Evolutionary conservation across 202 grass and related monocot genomes (phyloP), one percentile per base, ranked within the genome.

Genomic region (Panicum hallii): DNA sequence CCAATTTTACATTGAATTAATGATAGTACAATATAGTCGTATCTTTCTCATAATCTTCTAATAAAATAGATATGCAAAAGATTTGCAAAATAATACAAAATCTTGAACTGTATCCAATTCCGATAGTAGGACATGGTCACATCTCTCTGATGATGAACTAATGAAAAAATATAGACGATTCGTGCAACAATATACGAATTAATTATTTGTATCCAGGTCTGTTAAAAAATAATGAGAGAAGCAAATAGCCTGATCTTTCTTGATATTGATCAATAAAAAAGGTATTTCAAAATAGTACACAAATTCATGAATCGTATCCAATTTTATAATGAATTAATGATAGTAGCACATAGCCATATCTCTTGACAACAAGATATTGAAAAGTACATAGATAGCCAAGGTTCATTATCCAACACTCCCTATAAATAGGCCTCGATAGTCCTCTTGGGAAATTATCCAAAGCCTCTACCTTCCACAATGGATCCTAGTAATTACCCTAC

Each of bases 381-480:
- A 76, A 56, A 26, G 7, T 44, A 65, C 4, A 48, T 7, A 38
- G 9, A 20, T 13, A 49, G 4, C n/a, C 9, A 50, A 45, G 4
- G 34, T 14, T 9, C 14, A 0, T 0, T 26, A 6, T 26, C 19
- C 13, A 55, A 4, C 4, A n/a, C 0, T 34, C 13, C 11, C 13
- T 80, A 80, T 70, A 81, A 81, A 81, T 81, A 70, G n/a, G 12
- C 36, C 12, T 19, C 7, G 7, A 20, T 19, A 76, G 19, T 30
- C 7, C 13, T 55, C 34, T 22, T 56, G 0, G 7, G n/a, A 4
- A 54, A n/a, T 58, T 36, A 76, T 58, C 36, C 20, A 36, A 8
- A 32, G 8, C 26, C 19, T 42, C 7, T 3, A 43, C 6, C 44
- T 30, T 12, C 1, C 45, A 5, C 11, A 7, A 88, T 88, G 74